These are phyloP conservation scores for Cymbidium sinense DNA, from an alignment of 106 monocot genomes.

Conservation along the genomic window DNA sequence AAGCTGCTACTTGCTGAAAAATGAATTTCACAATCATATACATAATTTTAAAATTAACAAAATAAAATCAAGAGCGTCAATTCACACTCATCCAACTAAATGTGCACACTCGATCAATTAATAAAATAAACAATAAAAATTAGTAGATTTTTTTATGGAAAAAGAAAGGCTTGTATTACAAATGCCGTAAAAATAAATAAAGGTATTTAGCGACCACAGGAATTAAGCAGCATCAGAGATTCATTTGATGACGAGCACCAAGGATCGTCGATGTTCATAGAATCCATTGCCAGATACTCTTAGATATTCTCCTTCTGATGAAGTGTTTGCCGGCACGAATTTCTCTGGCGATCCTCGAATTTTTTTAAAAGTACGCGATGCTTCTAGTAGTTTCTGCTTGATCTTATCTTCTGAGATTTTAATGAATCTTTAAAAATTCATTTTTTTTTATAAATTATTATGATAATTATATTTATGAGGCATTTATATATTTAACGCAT, in stretches of 20 bases:
- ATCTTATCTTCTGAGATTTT: no score
- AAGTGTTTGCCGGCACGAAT: background rate
- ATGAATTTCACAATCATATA: no score
- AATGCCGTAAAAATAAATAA: no score
- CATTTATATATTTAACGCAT: no score
- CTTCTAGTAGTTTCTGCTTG: background rate
- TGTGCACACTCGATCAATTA: background rate
- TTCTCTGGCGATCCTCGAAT: background rate
- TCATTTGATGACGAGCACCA: background rate
- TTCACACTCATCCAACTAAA: background rate
- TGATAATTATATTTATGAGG: no score
- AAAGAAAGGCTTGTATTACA: no score
- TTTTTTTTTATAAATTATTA: no score
- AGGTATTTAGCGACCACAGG: background rate
- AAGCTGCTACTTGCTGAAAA: no score
- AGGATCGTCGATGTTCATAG: slow-evolving; percentile 13
- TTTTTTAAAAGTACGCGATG: background rate
- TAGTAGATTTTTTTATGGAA: no score
- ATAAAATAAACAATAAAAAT: background rate
- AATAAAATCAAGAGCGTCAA: background rate
- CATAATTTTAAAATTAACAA: no score
- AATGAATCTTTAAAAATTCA: no score
- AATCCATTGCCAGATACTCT: slow-evolving; percentile 5
- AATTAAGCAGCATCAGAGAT: background rate
- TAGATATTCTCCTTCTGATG: background rate